Evolutionary conservation across 2,329 filamentous ascomycete species (phyloP), one percentile per base, ranked within the genome.

Genomic region (Phyllosticta ampelicida): DNA sequence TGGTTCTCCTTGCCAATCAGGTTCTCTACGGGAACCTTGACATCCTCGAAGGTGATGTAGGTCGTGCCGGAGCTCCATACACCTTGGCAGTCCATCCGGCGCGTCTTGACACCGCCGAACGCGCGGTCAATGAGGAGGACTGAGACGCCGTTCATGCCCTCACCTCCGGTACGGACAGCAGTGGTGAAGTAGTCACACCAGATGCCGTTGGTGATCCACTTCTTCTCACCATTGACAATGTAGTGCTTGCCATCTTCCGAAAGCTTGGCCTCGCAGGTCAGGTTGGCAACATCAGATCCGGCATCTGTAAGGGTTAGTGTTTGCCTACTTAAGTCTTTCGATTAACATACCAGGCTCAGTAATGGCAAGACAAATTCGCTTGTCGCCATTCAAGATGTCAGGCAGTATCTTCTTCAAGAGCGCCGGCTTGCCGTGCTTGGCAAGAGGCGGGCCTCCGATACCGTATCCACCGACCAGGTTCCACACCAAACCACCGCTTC

Each of bases 221-320:
- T 99, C 87, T 99, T 97, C 83, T 96, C 92, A 58, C 94, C 94
- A 70, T 97, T 99, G 75, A 99, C 94, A 65, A 97, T 97, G 76
- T 95, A 99, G 77, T 97, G 90, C 80, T 97, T 97, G 69, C 94
- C 94, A 67, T 99, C 94, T 66, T 94, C 88, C 62, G 83, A 89
- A 60, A 97, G 81, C 80, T 96, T 96, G 23, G 94, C 94, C 79
- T 97, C 91, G 73, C 92, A 97, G 13, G 86, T 94, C 64, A 99
- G 73, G 75, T 96, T 97, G 60, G 94, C 94, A 9, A 99, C 94
- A 71, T 99, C 94, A 64, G 85, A 90, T 51, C 94, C 94, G 11
- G 91, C 94, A 75, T 97, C 92, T 61, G 87, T 2, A 2, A 8
- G 1, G 8, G 16, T 58, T 18, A 58, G 55, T 53, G n/a, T 50